Evolutionary conservation across 306 rosid species (phyloP).

Genomic region (Acacia acuminata): DNA sequence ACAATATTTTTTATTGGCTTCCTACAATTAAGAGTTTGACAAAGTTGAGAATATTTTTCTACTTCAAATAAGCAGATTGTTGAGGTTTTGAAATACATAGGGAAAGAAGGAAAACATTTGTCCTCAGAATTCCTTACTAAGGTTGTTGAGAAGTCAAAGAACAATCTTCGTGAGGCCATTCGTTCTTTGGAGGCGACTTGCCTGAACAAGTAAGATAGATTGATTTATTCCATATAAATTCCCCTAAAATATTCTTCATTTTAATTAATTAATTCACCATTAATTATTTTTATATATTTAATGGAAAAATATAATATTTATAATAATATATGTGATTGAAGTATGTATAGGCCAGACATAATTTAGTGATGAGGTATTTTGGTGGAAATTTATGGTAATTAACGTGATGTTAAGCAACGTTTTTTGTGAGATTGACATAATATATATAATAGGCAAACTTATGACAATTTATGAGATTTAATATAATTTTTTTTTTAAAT

Average conservation of each 20-base stretch:
- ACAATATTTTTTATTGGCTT: not conserved
- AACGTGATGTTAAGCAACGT: no score
- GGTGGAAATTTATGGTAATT: not conserved
- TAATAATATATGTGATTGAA: no score
- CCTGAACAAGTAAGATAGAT: slow-evolving; percentile 43
- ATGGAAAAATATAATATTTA: no score
- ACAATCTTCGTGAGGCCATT: slow-evolving; percentile 75
- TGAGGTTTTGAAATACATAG: slow-evolving; percentile 60
- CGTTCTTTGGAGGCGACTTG: slow-evolving; percentile 87
- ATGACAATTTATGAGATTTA: not conserved
- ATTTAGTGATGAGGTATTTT: no score
- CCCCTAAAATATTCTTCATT: no score
- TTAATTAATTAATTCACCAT: no score
- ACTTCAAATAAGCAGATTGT: slow-evolving; percentile 47
- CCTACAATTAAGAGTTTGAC: not conserved
- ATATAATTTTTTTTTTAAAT: no score
- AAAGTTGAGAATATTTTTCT: not conserved
- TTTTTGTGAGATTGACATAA: not conserved
- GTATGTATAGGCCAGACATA: not conserved
- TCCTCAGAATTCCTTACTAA: slow-evolving; percentile 42
- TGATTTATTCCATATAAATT: not conserved
- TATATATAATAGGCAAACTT: not conserved
- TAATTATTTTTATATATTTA: no score
- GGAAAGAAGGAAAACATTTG: slow-evolving; percentile 52
- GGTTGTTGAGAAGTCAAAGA: slow-evolving; percentile 57